These are phyloP conservation scores for Apiospora saccharicola DNA, from an alignment of 2,329 filamentous ascomycete genomes.

Conservation along the genomic window DNA sequence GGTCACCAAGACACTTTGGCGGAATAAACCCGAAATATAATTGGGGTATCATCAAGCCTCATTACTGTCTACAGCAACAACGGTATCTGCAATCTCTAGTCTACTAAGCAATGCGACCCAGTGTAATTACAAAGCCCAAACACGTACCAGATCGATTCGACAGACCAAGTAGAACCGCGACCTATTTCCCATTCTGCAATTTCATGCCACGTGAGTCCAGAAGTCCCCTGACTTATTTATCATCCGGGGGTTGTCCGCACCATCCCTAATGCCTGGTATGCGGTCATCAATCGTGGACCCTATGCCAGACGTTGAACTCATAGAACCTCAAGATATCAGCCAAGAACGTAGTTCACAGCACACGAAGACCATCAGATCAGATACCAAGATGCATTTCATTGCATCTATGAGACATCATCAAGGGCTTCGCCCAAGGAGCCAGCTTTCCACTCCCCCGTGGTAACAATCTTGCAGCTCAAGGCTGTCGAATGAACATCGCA, in stretches of 20 bases:
- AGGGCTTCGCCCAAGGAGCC: background rate
- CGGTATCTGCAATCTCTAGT: conserved; percentile 1
- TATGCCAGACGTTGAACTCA: background rate
- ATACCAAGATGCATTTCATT: conserved; percentile 21
- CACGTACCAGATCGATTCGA: background rate
- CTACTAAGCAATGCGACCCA: conserved; percentile 1
- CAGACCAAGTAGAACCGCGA: background rate
- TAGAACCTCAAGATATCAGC: background rate
- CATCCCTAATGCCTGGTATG: background rate
- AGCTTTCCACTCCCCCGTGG: background rate
- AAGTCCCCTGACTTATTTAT: background rate
- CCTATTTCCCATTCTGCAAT: background rate
- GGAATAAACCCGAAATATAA: background rate
- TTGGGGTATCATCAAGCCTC: conserved; percentile 15
- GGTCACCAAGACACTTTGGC: background rate
- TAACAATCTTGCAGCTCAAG: background rate
- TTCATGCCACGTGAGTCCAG: background rate
- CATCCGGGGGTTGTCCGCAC: background rate
- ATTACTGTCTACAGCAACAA: conserved; percentile 13
- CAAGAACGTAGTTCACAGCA: background rate
- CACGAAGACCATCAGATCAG: background rate
- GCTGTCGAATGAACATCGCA: background rate
- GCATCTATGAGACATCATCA: conserved; percentile 13
- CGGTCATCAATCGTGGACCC: background rate
- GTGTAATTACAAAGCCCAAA: background rate